Evolutionary conservation across 345 rosid species (phyloP).

Genomic region (Odontarrhena argentea): DNA sequence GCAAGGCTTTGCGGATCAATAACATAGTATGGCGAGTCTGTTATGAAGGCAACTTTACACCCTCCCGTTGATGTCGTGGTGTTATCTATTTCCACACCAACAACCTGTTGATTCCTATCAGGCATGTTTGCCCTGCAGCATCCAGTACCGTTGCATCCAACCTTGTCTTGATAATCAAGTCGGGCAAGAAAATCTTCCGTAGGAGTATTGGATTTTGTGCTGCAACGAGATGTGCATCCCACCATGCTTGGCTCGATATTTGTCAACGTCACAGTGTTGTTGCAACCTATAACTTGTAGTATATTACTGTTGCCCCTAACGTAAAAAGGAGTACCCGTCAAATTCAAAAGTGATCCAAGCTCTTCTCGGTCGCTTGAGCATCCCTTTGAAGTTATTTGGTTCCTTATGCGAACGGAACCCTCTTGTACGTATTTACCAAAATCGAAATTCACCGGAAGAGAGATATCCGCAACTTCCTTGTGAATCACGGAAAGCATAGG

Average conservation of each 20-base stretch:
- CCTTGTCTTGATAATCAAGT: too few relatives aligned
- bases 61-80: background rate
- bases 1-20: background rate
- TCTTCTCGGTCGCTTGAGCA: slow-evolving; percentile 1
- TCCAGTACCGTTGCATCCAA: slow-evolving; percentile 37
- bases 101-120: background rate
- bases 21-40: background rate
- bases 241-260: slow-evolving; percentile 1
- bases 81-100: slow-evolving; percentile 1
- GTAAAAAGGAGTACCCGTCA: slow-evolving; percentile 29
- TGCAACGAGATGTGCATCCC: slow-evolving; percentile 47
- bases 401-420: background rate
- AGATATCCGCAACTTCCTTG: slow-evolving; percentile 20
- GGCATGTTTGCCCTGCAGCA: slow-evolving; percentile 46
- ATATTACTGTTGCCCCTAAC: background rate
- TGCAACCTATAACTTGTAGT: slow-evolving; percentile 43
- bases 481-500: background rate
- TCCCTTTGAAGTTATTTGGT: slow-evolving; percentile 21
- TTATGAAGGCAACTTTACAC: slow-evolving; percentile 34
- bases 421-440: background rate
- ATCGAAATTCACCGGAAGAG: slow-evolving; percentile 5
- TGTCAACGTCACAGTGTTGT: background rate
- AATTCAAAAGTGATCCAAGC: slow-evolving; percentile 10
- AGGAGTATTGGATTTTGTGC: background rate
- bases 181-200: background rate